phyloP scores from a whole-genome alignment of 768 basidiomycete genomes.

The Imleria badia region DNA sequence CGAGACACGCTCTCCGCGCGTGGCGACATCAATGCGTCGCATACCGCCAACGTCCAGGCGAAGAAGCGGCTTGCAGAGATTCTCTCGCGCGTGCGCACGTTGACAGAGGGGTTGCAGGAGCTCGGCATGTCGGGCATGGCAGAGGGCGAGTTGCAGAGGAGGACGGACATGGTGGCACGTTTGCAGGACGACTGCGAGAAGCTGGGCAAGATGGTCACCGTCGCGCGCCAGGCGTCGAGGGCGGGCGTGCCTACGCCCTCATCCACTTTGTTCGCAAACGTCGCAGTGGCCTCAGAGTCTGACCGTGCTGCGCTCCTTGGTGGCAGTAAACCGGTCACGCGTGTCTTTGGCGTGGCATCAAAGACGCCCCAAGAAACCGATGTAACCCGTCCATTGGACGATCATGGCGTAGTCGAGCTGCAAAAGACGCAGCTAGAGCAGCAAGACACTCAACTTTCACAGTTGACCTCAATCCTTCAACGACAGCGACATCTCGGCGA shows the following conservation, averaged over 20 bases:
- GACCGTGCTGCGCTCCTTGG: conserved; percentile 70
- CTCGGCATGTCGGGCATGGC: conserved; percentile 72
- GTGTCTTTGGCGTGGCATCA: conserved; percentile 74
- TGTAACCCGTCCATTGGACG: conserved; percentile 83
- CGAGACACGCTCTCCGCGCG: conserved; percentile 81
- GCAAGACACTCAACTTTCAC: conserved; percentile 81
- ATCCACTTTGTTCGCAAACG: conserved; percentile 29
- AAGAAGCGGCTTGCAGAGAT: conserved; percentile 81
- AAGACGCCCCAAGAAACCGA: conserved; percentile 74
- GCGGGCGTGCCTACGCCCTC: conserved; percentile 28
- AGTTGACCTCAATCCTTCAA: conserved; percentile 77
- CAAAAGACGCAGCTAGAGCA: conserved; percentile 80
- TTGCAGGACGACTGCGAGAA: conserved; percentile 91
- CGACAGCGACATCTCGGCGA: conserved; percentile 85
- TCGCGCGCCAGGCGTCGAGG: conserved; percentile 57
- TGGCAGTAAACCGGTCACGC: conserved; percentile 49
- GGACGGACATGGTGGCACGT: conserved; percentile 85
- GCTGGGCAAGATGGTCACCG: conserved; percentile 80
- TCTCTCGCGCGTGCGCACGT: conserved; percentile 67
- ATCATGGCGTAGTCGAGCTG: conserved; percentile 73
- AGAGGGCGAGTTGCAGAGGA: conserved; percentile 88
- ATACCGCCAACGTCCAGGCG: conserved; percentile 78
- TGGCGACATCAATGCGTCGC: conserved; percentile 71
- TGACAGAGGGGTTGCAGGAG: conserved; percentile 67
- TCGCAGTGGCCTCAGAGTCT: conserved; percentile 43